These are phyloP conservation scores for Salvia rosmarinus DNA, from an alignment of 257 asterid species.

Conservation along the genomic window DNA sequence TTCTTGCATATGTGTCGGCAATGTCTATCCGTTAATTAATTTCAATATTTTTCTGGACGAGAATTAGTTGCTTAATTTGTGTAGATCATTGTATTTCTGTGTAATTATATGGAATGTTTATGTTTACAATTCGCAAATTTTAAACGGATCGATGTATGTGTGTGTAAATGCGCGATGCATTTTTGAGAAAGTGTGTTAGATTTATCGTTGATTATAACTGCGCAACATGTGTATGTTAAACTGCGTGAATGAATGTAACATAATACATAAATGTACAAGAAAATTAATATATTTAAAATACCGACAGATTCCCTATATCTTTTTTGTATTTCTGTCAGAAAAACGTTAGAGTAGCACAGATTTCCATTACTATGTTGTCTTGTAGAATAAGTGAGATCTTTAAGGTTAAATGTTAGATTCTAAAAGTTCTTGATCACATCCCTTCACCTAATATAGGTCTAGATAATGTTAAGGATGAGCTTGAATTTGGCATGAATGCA, in stretches of 20 bases:
- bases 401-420: background rate
- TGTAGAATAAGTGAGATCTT: background rate
- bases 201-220: background rate
- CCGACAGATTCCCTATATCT: too few relatives aligned
- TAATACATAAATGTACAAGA: background rate
- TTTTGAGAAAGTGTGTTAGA: background rate
- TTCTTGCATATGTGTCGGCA: background rate
- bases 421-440: background rate
- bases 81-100: slow-evolving; percentile 22
- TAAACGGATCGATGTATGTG: background rate
- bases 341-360: too few relatives aligned
- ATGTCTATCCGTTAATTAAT: too few relatives aligned
- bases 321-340: too few relatives aligned
- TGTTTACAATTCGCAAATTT: too few relatives aligned
- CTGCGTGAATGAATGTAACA: slow-evolving; percentile 3
- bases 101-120: background rate
- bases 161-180: background rate
- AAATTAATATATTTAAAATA: too few relatives aligned
- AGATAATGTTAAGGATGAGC: too few relatives aligned
- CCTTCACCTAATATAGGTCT: background rate
- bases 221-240: background rate
- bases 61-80: background rate
- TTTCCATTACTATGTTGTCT: background rate
- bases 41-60: too few relatives aligned
- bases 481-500: too few relatives aligned